Evolutionary conservation across 345 rosid species (phyloP).

Genomic region (Dimocarpus longan): DNA sequence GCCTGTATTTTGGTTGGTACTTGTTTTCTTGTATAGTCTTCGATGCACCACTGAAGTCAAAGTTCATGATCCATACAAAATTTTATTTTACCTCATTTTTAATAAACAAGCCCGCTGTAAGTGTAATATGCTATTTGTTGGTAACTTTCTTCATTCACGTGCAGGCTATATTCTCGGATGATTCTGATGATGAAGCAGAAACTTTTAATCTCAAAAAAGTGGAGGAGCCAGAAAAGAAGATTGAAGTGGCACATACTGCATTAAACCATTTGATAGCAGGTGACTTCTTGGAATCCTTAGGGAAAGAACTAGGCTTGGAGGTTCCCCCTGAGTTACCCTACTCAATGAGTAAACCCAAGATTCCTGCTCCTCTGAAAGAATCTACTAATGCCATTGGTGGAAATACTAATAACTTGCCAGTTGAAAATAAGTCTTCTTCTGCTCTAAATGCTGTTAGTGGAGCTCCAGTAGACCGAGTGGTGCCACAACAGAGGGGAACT

Average conservation of each 20-base stretch:
- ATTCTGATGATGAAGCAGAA: constrained; percentile 77
- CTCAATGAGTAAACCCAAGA: constrained; percentile 29
- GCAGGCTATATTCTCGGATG: constrained; percentile 96
- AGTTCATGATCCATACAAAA: not conserved
- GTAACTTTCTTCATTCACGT: constrained; percentile 12
- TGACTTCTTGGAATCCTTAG: constrained; percentile 88
- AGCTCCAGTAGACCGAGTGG: constrained; percentile 17
- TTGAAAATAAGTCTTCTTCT: constrained; percentile 24
- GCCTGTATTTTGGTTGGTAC: not conserved
- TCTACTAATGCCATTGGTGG: constrained; percentile 20
- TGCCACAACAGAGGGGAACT: constrained; percentile 15
- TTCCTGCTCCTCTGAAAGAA: constrained; percentile 33
- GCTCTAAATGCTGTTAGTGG: constrained; percentile 7
- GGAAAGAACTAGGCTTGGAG: constrained; percentile 94
- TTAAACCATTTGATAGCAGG: constrained; percentile 91
- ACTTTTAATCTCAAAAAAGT: constrained; percentile 29
- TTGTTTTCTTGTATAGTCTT: not conserved
- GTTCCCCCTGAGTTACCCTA: constrained; percentile 74
- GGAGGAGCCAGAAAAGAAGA: constrained; percentile 66
- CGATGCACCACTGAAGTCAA: not conserved
- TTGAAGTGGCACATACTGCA: constrained; percentile 72
- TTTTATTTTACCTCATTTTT: not conserved
- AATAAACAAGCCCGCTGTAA: not conserved
- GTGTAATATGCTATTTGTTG: not conserved
- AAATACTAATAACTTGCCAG: constrained; percentile 22